These are phyloP conservation scores for Setaria italica DNA, from an alignment of 202 grass and related monocot genomes.

Conservation along the genomic window DNA sequence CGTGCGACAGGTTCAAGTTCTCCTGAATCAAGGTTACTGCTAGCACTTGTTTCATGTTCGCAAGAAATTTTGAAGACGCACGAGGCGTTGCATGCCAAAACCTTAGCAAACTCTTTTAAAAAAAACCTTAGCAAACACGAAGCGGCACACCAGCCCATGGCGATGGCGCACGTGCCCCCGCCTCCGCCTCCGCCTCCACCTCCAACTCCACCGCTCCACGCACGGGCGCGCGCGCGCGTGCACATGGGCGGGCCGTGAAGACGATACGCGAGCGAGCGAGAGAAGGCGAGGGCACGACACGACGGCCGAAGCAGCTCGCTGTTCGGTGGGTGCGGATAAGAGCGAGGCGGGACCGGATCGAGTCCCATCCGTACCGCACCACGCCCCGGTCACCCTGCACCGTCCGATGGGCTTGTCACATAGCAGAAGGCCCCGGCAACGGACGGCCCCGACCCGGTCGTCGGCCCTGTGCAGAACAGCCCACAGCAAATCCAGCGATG, in stretches of 20 bases:
- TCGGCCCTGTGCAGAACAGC: not conserved
- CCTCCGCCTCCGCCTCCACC: too few relatives aligned
- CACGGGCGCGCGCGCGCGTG: too few relatives aligned
- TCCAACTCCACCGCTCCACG: too few relatives aligned
- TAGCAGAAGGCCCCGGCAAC: not conserved
- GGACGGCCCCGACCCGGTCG: not conserved
- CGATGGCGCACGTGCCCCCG: too few relatives aligned
- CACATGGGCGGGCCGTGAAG: not conserved
- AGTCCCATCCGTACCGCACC: not conserved
- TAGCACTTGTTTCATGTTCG: too few relatives aligned
- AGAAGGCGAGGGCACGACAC: not conserved
- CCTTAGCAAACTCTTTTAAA: too few relatives aligned
- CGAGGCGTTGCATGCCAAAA: too few relatives aligned
- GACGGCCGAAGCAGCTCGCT: not conserved
- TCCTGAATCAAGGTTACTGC: too few relatives aligned
- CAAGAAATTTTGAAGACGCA: too few relatives aligned
- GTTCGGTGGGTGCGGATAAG: slow-evolving; percentile 51
- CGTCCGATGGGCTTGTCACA: not conserved
- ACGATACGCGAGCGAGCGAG: not conserved
- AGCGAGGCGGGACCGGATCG: not conserved
- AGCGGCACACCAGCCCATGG: too few relatives aligned
- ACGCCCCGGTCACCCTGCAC: not conserved
- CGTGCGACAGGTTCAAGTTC: too few relatives aligned
- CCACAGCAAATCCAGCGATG: not conserved
- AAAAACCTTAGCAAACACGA: too few relatives aligned